Conservation (phyloP, 2,329 filamentous ascomycete species). For the Cadophora gregata region DNA sequence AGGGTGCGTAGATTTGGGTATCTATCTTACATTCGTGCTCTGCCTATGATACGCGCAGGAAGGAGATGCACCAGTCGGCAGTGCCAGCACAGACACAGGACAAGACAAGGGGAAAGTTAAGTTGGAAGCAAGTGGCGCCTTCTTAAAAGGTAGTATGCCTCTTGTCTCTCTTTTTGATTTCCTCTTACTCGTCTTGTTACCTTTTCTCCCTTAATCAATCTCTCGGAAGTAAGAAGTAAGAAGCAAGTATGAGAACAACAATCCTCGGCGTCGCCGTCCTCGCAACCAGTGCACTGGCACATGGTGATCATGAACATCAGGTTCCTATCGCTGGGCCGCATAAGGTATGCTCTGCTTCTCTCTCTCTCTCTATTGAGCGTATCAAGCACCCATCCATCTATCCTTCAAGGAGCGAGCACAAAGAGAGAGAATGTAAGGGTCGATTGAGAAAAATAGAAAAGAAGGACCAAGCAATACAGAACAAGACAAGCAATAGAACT, state of each 20-base stretch:
- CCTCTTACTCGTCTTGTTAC: background rate
- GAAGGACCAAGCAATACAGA: background rate
- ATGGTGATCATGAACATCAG: constrained; percentile 81
- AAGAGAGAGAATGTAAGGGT: background rate
- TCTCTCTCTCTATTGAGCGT: background rate
- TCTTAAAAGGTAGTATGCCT: background rate
- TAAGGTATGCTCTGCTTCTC: constrained; percentile 14
- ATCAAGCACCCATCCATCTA: too few relatives aligned
- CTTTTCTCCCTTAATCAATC: background rate
- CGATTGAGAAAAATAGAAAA: background rate
- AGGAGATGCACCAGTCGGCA: constrained; percentile 11
- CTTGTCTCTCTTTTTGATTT: constrained; percentile 14
- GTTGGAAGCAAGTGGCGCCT: constrained; percentile 23
- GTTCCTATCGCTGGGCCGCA: constrained; percentile 35
- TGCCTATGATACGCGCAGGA: constrained; percentile 4
- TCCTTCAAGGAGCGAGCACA: background rate
- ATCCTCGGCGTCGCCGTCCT: constrained; percentile 37
- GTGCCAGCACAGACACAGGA: constrained; percentile 32
- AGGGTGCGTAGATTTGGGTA: too few relatives aligned
- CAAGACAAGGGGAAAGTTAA: background rate
- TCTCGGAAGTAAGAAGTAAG: background rate
- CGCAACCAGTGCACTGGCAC: constrained; percentile 77
- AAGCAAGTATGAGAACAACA: constrained; percentile 39
- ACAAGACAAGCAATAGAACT: background rate
- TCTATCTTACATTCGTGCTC: background rate